Evolutionary conservation across 2,329 filamentous ascomycete species (phyloP).

Genomic region (Phaeosphaeriaceae sp.): DNA sequence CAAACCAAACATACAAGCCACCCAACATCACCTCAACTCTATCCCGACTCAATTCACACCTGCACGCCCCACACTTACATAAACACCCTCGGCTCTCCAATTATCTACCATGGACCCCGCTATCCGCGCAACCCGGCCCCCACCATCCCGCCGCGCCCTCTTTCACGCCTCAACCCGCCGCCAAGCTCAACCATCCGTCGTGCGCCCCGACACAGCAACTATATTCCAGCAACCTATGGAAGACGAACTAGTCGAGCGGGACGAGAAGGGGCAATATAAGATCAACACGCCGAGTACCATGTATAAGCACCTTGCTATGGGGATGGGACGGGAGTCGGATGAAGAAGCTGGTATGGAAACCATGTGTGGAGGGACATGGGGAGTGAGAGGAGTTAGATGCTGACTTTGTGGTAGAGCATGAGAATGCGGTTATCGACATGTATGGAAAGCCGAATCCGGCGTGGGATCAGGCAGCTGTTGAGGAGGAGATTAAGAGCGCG

Average conservation of each 20-base stretch:
- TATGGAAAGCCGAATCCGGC: conserved; percentile 40
- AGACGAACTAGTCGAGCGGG: conserved; percentile 58
- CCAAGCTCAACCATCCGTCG: conserved; percentile 29
- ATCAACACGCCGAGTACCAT: conserved; percentile 39
- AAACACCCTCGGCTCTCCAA: neutral
- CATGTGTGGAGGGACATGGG: too few relatives aligned
- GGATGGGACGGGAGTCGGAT: conserved; percentile 26
- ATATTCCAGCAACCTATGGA: conserved; percentile 29
- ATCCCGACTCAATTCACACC: conserved; percentile 1
- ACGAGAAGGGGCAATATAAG: conserved; percentile 57
- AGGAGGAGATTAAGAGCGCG: conserved; percentile 54
- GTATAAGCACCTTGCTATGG: conserved; percentile 32
- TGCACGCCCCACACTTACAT: neutral
- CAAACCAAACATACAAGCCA: conserved; percentile 21
- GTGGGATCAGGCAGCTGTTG: conserved; percentile 32
- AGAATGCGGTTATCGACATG: conserved; percentile 41
- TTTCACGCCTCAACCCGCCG: conserved; percentile 24
- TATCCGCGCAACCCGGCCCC: conserved; percentile 36
- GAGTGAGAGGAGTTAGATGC: too few relatives aligned
- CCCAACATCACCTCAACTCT: conserved; percentile 15
- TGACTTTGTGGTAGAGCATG: conserved; percentile 40
- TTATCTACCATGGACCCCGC: conserved; percentile 13
- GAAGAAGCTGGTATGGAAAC: conserved; percentile 40
- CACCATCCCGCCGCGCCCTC: conserved; percentile 39
- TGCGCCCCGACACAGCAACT: conserved; percentile 26